Evolutionary conservation across 306 rosid genomes (phyloP).

Genomic region (Carpinus viminea): DNA sequence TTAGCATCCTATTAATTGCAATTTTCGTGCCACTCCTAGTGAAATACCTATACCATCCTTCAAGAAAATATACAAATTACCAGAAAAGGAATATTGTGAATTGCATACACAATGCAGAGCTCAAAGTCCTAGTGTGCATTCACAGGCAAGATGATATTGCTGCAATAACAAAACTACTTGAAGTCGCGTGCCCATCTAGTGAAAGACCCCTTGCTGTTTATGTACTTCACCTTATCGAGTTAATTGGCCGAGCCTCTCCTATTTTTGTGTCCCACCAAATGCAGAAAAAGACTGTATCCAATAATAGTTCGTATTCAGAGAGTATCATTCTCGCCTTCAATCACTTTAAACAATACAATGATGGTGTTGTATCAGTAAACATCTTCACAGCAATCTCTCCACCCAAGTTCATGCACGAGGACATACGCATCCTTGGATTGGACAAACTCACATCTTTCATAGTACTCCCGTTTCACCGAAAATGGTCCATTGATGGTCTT

Average conservation of each 20-base stretch:
- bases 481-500: constrained; percentile 43
- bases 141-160: constrained; percentile 43
- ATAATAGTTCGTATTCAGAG: constrained; percentile 44
- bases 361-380: constrained; percentile 7
- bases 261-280: constrained; percentile 44
- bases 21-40: constrained; percentile 37
- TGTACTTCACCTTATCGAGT: constrained; percentile 53
- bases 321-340: constrained; percentile 43
- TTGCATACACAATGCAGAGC: constrained; percentile 28
- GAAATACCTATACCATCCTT: constrained; percentile 46
- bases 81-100: constrained; percentile 42
- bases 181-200: constrained; percentile 38
- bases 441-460: constrained; percentile 46
- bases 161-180: constrained; percentile 32
- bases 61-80: constrained; percentile 53
- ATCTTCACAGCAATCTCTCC: constrained; percentile 59
- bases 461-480: constrained; percentile 55
- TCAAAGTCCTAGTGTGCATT: constrained; percentile 36
- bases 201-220: constrained; percentile 38
- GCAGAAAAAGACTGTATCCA: constrained; percentile 21
- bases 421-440: constrained; percentile 49
- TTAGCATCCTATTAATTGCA: constrained; percentile 28
- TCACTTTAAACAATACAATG: constrained; percentile 30
- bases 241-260: constrained; percentile 48
- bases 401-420: constrained; percentile 45